Percentiles rank a stretch among this genome's conserved stretches.
Evolutionary conservation across 2,329 filamentous ascomycete species (phyloP).

Genomic region (Cordyceps cicadae): DNA sequence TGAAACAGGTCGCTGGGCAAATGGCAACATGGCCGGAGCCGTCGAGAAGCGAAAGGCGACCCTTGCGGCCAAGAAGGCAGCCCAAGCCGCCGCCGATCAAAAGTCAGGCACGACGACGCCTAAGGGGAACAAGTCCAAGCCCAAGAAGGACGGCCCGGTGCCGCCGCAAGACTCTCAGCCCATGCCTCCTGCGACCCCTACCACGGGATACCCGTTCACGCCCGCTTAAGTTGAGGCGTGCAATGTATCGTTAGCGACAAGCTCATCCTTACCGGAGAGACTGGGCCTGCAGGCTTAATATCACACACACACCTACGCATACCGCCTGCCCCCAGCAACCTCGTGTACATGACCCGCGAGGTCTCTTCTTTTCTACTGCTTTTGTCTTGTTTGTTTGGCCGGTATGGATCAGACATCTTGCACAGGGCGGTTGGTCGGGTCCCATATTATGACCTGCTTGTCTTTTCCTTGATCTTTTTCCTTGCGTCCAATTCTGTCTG

Average conservation of each 20-base stretch:
- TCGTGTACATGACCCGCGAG: neutral
- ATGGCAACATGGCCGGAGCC: constrained; percentile 52
- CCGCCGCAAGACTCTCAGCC: constrained; percentile 17
- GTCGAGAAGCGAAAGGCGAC: constrained; percentile 54
- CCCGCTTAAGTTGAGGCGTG: neutral
- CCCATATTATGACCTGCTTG: neutral
- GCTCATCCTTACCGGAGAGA: neutral
- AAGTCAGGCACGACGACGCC: constrained; percentile 28
- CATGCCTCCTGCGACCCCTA: constrained; percentile 1
- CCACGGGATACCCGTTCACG: constrained; percentile 1
- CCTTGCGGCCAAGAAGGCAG: constrained; percentile 49
- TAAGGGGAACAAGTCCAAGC: constrained; percentile 28
- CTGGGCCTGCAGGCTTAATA: neutral
- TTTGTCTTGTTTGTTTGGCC: neutral
- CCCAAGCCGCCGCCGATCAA: constrained; percentile 33
- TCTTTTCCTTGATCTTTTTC: neutral
- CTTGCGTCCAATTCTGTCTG: neutral
- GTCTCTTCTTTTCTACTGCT: neutral
- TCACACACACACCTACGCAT: neutral
- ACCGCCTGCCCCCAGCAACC: neutral
- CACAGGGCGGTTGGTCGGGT: too few species aligned
- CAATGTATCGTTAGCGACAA: neutral
- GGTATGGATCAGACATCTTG: neutral
- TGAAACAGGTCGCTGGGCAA: constrained; percentile 47
- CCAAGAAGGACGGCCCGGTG: constrained; percentile 25